Conservation (phyloP, 1,284 basidiomycete genomes). For the Pisolithus thermaeus region DNA sequence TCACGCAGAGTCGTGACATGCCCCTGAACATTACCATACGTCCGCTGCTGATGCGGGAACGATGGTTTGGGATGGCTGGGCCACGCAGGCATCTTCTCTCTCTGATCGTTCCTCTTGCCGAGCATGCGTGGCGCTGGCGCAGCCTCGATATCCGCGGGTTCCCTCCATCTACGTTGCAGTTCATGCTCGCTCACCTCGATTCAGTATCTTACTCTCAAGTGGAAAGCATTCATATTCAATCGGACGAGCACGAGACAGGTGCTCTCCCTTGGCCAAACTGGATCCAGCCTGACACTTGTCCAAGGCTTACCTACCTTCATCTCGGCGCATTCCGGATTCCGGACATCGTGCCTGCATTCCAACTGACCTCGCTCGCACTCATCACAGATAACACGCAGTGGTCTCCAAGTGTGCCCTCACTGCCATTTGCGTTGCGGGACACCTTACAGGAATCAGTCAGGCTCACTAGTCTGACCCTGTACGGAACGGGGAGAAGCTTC, state of each 20-base stretch:
- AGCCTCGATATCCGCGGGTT: constrained; percentile 2
- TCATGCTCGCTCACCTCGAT: constrained; percentile 1
- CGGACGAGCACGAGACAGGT: background rate
- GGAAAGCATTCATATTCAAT: background rate
- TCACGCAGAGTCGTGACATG: background rate
- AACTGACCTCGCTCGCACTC: background rate
- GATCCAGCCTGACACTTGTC: background rate
- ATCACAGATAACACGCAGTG: constrained; percentile 1
- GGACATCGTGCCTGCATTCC: background rate
- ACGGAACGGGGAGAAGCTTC: background rate
- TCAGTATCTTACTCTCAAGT: background rate
- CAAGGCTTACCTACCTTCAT: background rate
- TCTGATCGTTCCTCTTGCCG: constrained; percentile 1
- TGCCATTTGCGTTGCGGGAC: background rate
- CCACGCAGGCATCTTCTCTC: background rate
- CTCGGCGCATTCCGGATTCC: background rate
- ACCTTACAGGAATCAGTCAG: background rate
- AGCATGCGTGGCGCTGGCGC: background rate
- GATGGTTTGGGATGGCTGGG: background rate
- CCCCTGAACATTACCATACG: background rate
- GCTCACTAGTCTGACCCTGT: background rate
- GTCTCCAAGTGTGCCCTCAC: background rate
- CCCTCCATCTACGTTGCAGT: background rate
- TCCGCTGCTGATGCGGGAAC: background rate
- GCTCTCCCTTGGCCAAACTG: background rate